phyloP scores from a whole-genome alignment of 2,329 filamentous ascomycete genomes.

The Venturiaceae sp. region DNA sequence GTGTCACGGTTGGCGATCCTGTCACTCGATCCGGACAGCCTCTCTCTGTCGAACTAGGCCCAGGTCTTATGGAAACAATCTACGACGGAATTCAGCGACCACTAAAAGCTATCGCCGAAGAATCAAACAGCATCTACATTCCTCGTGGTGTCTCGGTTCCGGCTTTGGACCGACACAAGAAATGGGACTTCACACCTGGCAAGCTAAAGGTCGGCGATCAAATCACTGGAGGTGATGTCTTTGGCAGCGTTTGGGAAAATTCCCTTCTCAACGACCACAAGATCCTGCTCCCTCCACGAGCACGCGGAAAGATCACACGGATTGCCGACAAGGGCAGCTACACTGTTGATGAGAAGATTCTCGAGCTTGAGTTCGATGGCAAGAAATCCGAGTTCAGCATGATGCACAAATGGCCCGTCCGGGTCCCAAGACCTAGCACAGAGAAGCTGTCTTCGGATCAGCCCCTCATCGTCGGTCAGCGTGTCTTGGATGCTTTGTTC shows the following conservation, averaged over 20 bases:
- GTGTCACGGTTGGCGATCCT: slow-evolving; percentile 91
- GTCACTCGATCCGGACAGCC: slow-evolving; percentile 88
- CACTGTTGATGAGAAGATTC: slow-evolving; percentile 85
- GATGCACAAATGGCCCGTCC: slow-evolving; percentile 99
- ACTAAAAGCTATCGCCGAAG: slow-evolving; percentile 69
- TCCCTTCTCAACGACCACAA: slow-evolving; percentile 88
- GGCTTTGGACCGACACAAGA: slow-evolving; percentile 79
- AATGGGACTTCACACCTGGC: slow-evolving; percentile 89
- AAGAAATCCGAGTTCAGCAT: slow-evolving; percentile 90
- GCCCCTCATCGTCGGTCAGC: slow-evolving; percentile 92
- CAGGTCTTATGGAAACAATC: slow-evolving; percentile 96
- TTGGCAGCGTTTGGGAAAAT: slow-evolving; percentile 93
- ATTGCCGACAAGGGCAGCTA: slow-evolving; percentile 86
- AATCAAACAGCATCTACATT: slow-evolving; percentile 88
- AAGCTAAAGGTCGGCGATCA: slow-evolving; percentile 91
- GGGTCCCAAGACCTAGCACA: slow-evolving; percentile 82
- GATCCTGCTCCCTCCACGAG: slow-evolving; percentile 83
- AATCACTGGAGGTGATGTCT: slow-evolving; percentile 92
- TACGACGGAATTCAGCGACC: slow-evolving; percentile 99
- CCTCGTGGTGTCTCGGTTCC: slow-evolving; percentile 86
- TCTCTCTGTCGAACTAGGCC: slow-evolving; percentile 91
- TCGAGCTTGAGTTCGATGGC: slow-evolving; percentile 95
- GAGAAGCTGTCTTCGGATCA: slow-evolving; percentile 85
- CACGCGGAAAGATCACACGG: slow-evolving; percentile 82
- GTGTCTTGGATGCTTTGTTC: slow-evolving; percentile 93